phyloP scores from a whole-genome alignment of 2,329 filamentous ascomycete species.

The Akanthomyces lecanii region DNA sequence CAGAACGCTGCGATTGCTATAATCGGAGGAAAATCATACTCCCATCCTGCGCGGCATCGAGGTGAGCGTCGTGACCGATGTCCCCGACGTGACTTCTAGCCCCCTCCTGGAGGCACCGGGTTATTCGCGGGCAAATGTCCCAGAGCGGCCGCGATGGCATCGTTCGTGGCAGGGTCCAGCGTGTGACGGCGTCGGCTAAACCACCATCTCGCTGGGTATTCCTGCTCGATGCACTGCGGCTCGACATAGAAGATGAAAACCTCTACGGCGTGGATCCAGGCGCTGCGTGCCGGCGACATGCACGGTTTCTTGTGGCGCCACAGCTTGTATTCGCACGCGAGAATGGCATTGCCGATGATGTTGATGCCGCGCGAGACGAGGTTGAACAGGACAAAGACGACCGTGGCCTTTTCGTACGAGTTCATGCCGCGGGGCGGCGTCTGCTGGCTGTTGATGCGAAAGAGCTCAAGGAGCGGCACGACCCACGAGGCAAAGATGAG shows the following conservation, averaged over 20 bases:
- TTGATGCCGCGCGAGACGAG: slow-evolving; percentile 38
- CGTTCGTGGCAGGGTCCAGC: too few species aligned
- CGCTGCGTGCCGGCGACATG: slow-evolving; percentile 23
- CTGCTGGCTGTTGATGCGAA: not conserved
- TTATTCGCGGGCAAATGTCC: too few species aligned
- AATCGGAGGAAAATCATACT: too few species aligned
- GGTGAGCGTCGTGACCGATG: not conserved
- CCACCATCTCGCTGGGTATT: slow-evolving; percentile 32
- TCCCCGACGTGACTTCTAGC: not conserved
- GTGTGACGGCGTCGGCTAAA: slow-evolving; percentile 6
- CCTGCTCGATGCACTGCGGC: slow-evolving; percentile 37
- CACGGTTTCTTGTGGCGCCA: slow-evolving; percentile 34
- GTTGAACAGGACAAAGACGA: slow-evolving; percentile 35
- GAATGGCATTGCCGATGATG: slow-evolving; percentile 34
- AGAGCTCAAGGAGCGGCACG: slow-evolving; percentile 8
- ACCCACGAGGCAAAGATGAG: slow-evolving; percentile 25
- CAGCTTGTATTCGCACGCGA: slow-evolving; percentile 36
- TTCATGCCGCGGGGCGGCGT: slow-evolving; percentile 6
- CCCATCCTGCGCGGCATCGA: too few species aligned
- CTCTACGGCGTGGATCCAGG: slow-evolving; percentile 27
- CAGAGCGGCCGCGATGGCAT: too few species aligned
- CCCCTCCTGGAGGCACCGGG: too few species aligned
- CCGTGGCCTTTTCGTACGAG: slow-evolving; percentile 26
- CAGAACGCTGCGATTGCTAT: too few species aligned
- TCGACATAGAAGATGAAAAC: slow-evolving; percentile 40